Evolutionary conservation across 257 asterid species (phyloP), one percentile per base, ranked within the genome.

Genomic region (Cordia subcordata): DNA sequence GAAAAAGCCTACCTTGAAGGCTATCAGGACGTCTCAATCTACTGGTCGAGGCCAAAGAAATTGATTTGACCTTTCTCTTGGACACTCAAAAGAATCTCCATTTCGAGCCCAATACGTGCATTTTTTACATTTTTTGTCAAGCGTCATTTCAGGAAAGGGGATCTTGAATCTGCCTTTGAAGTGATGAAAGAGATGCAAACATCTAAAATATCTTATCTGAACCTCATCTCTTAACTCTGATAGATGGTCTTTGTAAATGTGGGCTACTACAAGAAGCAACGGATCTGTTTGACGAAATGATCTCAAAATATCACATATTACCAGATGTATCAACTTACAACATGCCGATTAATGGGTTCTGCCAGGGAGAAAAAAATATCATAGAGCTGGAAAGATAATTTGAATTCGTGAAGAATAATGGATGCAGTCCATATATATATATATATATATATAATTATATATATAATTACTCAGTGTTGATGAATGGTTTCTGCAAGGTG

Each of bases 241-340:
- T 92, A 69, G 83, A 77, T 49, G 97, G 96, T 57, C 90, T 92
- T 12, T 92, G 97, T 53, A 47, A 65, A 19, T 78, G 68, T 16
- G 90, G 85, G 54, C 75, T 78, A 66, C 60, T 92, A 57, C 83
- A 84, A 71, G 93, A 82, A 67, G 91, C 99, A 3, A 62, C 88
- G 44, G 58, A 72, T 53, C 58, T 85, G 65, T 86, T 92, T 11
- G 96, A 86, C 77, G 86, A 85, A 69, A 88, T 92, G 96, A 79
- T 92, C 62, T 85, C 95, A 0, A 58, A 79, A 76, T 90, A 81
- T 74, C 85, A 72, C 49, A 81, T 92, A 67, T 42, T 79, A 65
- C 99, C 95, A 0, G 97, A 88, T 86, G 97, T 85, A 10, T 73
- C 88, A 80, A 88, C 94, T 10, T 88, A 92, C 73, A 92, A 89